phyloP scores from a whole-genome alignment of 2,329 filamentous ascomycete species.

The Phaeosphaeria sp. region DNA sequence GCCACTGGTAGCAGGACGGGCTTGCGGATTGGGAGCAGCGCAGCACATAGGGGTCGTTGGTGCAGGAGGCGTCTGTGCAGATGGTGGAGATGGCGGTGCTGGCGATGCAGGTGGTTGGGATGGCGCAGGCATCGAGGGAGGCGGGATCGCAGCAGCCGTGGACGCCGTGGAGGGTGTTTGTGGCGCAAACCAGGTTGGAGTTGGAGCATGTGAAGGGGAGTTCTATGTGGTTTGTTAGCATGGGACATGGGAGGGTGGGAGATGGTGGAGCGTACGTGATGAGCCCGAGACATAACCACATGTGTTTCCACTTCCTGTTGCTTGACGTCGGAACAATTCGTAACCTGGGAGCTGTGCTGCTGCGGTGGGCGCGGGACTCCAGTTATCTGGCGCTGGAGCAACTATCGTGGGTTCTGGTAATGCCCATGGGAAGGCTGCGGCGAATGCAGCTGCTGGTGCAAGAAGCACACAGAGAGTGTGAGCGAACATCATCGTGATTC shows the following conservation, averaged over 20 bases:
- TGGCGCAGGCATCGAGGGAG: constrained; percentile 27
- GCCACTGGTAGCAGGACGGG: constrained; percentile 37
- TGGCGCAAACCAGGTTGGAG: constrained; percentile 36
- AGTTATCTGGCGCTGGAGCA: constrained; percentile 28
- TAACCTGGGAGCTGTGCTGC: constrained; percentile 28
- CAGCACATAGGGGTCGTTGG: constrained; percentile 27
- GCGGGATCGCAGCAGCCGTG: constrained; percentile 43
- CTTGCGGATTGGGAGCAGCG: constrained; percentile 36
- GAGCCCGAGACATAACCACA: constrained; percentile 40
- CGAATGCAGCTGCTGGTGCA: constrained; percentile 30
- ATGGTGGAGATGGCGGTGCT: constrained; percentile 27
- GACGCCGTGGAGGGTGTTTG: constrained; percentile 37
- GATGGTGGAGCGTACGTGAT: constrained; percentile 25
- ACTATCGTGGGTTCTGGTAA: constrained; percentile 36
- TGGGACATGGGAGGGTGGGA: background rate
- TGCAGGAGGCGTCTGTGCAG: constrained; percentile 36
- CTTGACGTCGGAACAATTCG: constrained; percentile 35
- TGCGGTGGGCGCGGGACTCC: constrained; percentile 41
- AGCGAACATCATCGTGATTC: constrained; percentile 30
- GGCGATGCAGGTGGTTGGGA: constrained; percentile 42
- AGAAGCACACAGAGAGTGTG: constrained; percentile 34
- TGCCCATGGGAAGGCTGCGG: constrained; percentile 36
- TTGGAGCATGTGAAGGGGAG: constrained; percentile 39
- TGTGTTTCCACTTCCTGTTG: constrained; percentile 26
- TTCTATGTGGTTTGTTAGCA: constrained; percentile 24